Conservation (phyloP, 2,329 filamentous ascomycete genomes). For the Fusarium setosum region DNA sequence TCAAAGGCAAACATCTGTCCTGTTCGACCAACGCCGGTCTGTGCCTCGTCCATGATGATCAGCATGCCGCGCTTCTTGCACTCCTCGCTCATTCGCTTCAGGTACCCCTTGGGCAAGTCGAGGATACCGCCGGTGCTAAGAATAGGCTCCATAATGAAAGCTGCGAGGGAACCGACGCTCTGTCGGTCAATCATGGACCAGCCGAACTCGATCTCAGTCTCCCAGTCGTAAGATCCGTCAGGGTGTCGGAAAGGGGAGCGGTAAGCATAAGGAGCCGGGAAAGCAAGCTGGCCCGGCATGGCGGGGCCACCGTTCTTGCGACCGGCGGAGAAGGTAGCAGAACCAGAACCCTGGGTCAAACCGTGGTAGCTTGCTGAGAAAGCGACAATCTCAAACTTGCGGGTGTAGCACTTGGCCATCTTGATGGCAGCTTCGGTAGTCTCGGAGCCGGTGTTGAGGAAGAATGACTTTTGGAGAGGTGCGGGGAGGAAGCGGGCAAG, state of each 20-base stretch:
- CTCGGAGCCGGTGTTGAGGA: slow-evolving; percentile 67
- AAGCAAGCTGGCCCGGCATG: slow-evolving; percentile 66
- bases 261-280: slow-evolving; percentile 71
- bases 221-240: slow-evolving; percentile 74
- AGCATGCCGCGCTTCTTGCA: slow-evolving; percentile 67
- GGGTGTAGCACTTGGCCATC: slow-evolving; percentile 71
- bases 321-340: slow-evolving; percentile 65
- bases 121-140: slow-evolving; percentile 61
- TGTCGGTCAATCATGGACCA: slow-evolving; percentile 70
- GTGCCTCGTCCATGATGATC: slow-evolving; percentile 69
- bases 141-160: slow-evolving; percentile 72
- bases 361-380: slow-evolving; percentile 71
- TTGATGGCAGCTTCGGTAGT: slow-evolving; percentile 70
- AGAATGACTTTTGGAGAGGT: slow-evolving; percentile 64
- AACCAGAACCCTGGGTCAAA: slow-evolving; percentile 63
- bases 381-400: slow-evolving; percentile 72
- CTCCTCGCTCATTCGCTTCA: slow-evolving; percentile 45
- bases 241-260: slow-evolving; percentile 69
- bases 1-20: slow-evolving; percentile 70
- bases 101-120: slow-evolving; percentile 20
- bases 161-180: slow-evolving; percentile 66
- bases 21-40: slow-evolving; percentile 67
- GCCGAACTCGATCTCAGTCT: slow-evolving; percentile 71
- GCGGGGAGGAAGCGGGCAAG: slow-evolving; percentile 59
- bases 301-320: slow-evolving; percentile 56